Percentiles rank a stretch among this genome's conserved stretches.
Conservation (phyloP, 345 rosid species). For the Pistacia integerrima region DNA sequence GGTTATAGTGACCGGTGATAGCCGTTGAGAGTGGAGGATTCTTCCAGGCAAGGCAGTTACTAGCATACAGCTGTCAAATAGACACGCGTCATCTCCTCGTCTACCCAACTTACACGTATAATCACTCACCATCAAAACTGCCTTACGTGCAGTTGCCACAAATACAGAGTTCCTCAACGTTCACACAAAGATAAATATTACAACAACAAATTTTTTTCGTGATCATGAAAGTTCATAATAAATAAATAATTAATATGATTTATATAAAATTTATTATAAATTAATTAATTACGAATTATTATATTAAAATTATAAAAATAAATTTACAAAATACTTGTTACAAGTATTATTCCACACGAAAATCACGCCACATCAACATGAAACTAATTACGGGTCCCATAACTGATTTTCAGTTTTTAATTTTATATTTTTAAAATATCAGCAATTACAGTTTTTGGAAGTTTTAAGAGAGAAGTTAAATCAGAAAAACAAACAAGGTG, state of each 20-base stretch:
- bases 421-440: too few species aligned
- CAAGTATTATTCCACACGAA: too few species aligned
- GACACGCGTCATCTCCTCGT: constrained; percentile 49
- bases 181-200: not conserved
- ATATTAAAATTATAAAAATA: too few species aligned
- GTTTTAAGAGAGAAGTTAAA: constrained; percentile 18
- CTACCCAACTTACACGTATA: constrained; percentile 46
- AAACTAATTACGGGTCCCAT: too few species aligned
- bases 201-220: too few species aligned
- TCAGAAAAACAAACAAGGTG: not conserved
- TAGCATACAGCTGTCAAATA: constrained; percentile 60
- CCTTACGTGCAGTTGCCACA: constrained; percentile 30
- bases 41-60: constrained; percentile 74
- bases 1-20: constrained; percentile 55
- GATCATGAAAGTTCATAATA: too few species aligned
- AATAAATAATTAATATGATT: too few species aligned
- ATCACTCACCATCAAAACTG: constrained; percentile 12
- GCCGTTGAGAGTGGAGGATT: constrained; percentile 42
- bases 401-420: not conserved
- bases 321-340: too few species aligned
- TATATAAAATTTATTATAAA: too few species aligned
- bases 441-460: constrained; percentile 20
- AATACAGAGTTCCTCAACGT: constrained; percentile 23
- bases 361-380: constrained; percentile 17
- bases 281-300: too few species aligned